phyloP scores from a whole-genome alignment of 257 asterid genomes.

The Henckelia pumila region DNA sequence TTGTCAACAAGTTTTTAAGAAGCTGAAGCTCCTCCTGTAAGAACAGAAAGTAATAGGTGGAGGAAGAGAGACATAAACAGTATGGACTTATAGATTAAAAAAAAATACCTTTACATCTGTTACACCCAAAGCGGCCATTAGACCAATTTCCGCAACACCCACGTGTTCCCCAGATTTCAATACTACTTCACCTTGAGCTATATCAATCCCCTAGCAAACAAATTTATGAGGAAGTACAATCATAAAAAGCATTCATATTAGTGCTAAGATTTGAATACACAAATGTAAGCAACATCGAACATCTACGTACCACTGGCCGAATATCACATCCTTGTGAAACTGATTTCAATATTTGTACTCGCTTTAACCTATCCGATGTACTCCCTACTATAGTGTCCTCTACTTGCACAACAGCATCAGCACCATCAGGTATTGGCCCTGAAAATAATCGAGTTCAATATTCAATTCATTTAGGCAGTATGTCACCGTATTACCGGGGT shows the following conservation, averaged over 20 bases:
- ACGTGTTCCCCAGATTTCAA: conserved; percentile 78
- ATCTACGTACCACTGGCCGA: conserved; percentile 78
- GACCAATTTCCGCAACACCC: conserved; percentile 87
- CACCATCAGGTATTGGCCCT: conserved; percentile 96
- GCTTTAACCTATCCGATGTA: conserved; percentile 43
- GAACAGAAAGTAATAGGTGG: conserved; percentile 23
- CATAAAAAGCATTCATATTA: background rate
- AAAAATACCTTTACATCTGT: conserved; percentile 58
- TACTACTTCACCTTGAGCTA: conserved; percentile 69
- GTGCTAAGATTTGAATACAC: background rate
- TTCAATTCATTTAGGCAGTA: conserved; percentile 11
- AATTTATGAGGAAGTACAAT: conserved; percentile 9
- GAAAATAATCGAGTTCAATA: conserved; percentile 20
- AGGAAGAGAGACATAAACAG: conserved; percentile 14
- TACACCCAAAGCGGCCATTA: conserved; percentile 86
- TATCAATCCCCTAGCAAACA: conserved; percentile 73
- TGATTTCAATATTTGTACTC: conserved; percentile 65
- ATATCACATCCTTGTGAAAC: conserved; percentile 68
- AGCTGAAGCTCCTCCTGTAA: conserved; percentile 11
- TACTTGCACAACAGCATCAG: conserved; percentile 93
- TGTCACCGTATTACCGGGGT: background rate
- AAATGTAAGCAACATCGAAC: conserved; percentile 25
- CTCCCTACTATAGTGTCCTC: conserved; percentile 66
- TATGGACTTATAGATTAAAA: background rate
- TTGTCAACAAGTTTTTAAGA: conserved; percentile 23